Evolutionary conservation across 192 early-diverging fungal species (phyloP), one percentile per base, ranked within the genome.

Genomic region (Coemansia sp.): DNA sequence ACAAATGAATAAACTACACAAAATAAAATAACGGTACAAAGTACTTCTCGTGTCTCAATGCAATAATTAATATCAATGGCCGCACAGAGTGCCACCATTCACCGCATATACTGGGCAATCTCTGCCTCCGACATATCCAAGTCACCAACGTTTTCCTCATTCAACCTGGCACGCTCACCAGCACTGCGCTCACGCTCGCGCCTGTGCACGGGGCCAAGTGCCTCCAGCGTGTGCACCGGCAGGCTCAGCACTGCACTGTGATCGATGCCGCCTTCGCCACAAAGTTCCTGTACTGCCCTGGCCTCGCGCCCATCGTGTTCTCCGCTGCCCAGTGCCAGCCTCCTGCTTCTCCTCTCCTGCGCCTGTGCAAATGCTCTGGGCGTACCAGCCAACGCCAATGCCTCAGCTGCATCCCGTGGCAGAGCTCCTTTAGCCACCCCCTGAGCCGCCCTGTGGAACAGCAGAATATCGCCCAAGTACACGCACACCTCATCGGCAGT

Each of bases 221-320:
- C 52, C 33, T 60, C 61, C 19, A 73, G 43, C 0, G 65, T 67
- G 39, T 63, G 57, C 27, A 67, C 10, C 21, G 71, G 71, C 47
- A 73, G 46, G 2, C 25, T 61, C 46, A 73, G 53, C 65, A 73
- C 18, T 23, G 61, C 61, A 9, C 64, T 40, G 8, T 25, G 44
- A 34, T 64, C 54, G 15, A 67, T 42, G 10, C 65, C 71, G 27
- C 27, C 54, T 23, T 39, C 10, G n/a, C 15, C 48, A 22, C 4
- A 2, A 17, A 73, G 42, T 10, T 37, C 48, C 21, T 38, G 18
- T 40, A 73, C 55, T 12, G 30, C 53, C 8, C 11, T 18, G 3
- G n/a, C 45, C 60, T 73, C 70, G 0, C 23, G 34, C 0, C 18
- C 9, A 15, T 12, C 18, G 2, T 27, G 3, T 2, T 25, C 30